phyloP scores from a whole-genome alignment of 768 basidiomycete species.

The Suillus weaverae region DNA sequence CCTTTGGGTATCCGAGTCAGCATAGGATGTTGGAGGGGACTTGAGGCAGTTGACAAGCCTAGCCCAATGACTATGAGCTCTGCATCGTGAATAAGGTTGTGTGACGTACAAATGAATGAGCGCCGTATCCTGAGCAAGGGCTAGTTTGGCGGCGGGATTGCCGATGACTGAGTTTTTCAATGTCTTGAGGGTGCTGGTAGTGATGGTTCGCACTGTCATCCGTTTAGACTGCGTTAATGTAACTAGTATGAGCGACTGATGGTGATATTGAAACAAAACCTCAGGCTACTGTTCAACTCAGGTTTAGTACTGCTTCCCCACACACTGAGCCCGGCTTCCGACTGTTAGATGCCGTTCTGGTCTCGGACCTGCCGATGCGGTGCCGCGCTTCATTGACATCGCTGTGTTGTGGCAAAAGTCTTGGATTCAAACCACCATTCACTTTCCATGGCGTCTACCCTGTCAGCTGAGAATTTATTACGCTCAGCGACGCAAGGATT shows the following conservation, averaged over 20 bases:
- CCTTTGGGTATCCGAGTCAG: constrained; percentile 30
- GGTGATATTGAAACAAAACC: neutral
- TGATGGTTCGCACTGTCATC: constrained; percentile 33
- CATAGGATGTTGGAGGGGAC: constrained; percentile 32
- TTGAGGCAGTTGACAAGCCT: constrained; percentile 68
- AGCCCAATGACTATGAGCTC: neutral
- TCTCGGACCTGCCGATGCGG: neutral
- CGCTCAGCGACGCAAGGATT: constrained; percentile 52
- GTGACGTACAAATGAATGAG: constrained; percentile 55
- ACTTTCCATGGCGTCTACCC: neutral
- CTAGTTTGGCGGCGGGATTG: constrained; percentile 69
- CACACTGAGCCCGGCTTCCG: constrained; percentile 5
- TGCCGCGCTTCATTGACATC: neutral
- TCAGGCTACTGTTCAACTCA: neutral
- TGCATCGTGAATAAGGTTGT: neutral
- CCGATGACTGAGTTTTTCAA: constrained; percentile 79
- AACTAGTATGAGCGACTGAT: neutral
- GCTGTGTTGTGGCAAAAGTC: neutral
- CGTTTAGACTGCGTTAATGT: neutral
- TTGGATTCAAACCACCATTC: neutral
- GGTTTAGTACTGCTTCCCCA: neutral
- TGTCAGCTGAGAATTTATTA: constrained; percentile 17
- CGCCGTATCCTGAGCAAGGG: constrained; percentile 53
- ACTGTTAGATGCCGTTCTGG: neutral
- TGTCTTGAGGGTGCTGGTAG: constrained; percentile 49